Base-by-base conservation (phyloP, 768 basidiomycete species). In the Auricularia sp. region DNA sequence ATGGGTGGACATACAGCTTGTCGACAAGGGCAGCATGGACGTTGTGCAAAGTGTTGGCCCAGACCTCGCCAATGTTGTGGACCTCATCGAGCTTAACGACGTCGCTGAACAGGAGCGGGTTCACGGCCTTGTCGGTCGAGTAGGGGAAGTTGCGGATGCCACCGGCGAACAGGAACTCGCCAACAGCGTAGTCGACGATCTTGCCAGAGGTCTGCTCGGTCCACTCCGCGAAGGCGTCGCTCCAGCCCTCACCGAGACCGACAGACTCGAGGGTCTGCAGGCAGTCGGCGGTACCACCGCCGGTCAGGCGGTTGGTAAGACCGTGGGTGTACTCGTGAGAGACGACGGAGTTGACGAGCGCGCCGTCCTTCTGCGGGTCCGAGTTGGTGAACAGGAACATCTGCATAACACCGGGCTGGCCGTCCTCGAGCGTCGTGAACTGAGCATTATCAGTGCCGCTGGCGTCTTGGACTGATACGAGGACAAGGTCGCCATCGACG, bases 231-330 rank as follows among this genome's bases (percentile, higher is more conserved):
- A 74, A 66, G 36, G 71, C 71, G 66, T 75, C 76, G 54, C 74
- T 74, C 75, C 76, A 77, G 29, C 78, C 77, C 68, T 80, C 79
- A 54, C 79, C 79, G 74, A 76, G 76, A 47, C 77, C 77, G 56
- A 75, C 75, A 7, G 76, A 72, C 64, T 77, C 77, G 16, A 64
- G 62, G 5, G 66, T 67, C 23, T 61, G 56, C 36, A 67, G 58
- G 65, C 67, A 69, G 3, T 61, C 59, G 29, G 33, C 43, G 12
- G 58, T 54, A 16, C 47, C 21, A 21, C 61, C 61, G 64, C 79
- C 79, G 14, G 78, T 79, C 23, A 80, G 68, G 54, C 79, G 73
- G 39, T 78, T 80, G 18, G 77, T 78, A 14, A 78, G 70, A 62
- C 79, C 78, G 69, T 80, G 79, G 58, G 71, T 68, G 61, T 68